Evolutionary conservation across 495 filamentous ascomycete species (phyloP), one percentile per base, ranked within the genome.

Genomic region (Talaromyces ruber): DNA sequence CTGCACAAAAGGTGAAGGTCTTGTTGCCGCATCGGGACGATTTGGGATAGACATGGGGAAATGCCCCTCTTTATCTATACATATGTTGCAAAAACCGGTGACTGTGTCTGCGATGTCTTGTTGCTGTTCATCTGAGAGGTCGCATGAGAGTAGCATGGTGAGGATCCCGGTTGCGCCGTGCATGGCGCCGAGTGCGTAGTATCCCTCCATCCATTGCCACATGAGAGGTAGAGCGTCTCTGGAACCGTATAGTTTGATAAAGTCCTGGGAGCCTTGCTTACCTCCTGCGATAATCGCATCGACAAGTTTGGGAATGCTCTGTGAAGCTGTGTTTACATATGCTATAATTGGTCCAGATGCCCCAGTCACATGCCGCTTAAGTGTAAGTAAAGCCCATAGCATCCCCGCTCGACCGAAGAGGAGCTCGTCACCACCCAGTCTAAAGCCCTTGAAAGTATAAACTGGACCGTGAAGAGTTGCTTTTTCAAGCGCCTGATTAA

Each of bases 141-240:
- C 64, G 62, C 71, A 74, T 53, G 75, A 64, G 8, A 82, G 76
- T 22, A 82, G 62, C n/a, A 76, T 63, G 1, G 75, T 56, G 2
- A 81, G 64, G 25, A 82, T 79, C 2, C 79, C 79, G 26, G 73
- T 74, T 74, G 56, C 8, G 45, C 59, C 59, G 24, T 60, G 59
- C 24, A 52, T 34, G 70, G 74, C 70, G 67, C 79, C 79, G 32
- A 80, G 67, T 29, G 66, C 67, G 61, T 74, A 79, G 50, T 74
- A 55, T 1, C 67, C 72, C 62, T 70, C 69, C 70, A 71, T 72
- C 79, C 79, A 81, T 16, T 68, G 61, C 69, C 77, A 81, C 79
- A 80, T 81, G 63, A 81, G 63, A 6, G 74, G 74, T 53, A 77
- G 64, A 6, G 76, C 71, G 32, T 71, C 67, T 52, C 71, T 28